Conservation (phyloP, 768 basidiomycete genomes). For the Lactifluus subvellereus region DNA sequence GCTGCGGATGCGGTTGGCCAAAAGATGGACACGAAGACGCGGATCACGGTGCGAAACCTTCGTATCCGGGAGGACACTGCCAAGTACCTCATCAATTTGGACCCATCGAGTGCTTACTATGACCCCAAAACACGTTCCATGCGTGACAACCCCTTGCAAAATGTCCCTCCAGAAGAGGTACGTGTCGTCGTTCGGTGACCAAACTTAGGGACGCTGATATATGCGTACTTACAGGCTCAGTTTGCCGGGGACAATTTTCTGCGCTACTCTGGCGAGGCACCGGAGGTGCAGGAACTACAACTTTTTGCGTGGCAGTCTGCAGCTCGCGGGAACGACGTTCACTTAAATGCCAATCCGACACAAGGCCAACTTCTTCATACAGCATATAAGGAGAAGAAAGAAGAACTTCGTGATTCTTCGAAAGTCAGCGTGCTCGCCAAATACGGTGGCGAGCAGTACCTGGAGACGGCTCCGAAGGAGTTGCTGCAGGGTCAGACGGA, state of each 20-base stretch:
- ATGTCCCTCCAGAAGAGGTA: slow-evolving; percentile 83
- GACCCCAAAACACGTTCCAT: slow-evolving; percentile 99
- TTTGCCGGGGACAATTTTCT: slow-evolving; percentile 98
- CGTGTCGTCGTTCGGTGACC: slow-evolving; percentile 29
- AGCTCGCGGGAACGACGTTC: slow-evolving; percentile 88
- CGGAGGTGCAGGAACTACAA: slow-evolving; percentile 86
- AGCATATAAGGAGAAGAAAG: slow-evolving; percentile 90
- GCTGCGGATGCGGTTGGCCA: slow-evolving; percentile 97
- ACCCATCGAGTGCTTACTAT: slow-evolving; percentile 94
- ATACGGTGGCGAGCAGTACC: slow-evolving; percentile 92
- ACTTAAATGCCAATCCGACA: slow-evolving; percentile 94
- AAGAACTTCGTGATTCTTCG: slow-evolving; percentile 78
- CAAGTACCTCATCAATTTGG: slow-evolving; percentile 95
- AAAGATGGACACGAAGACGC: slow-evolving; percentile 95
- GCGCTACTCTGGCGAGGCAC: slow-evolving; percentile 87
- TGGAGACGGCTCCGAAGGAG: slow-evolving; percentile 86
- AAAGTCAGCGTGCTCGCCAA: slow-evolving; percentile 86
- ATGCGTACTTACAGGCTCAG: slow-evolving; percentile 49
- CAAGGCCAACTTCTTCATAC: slow-evolving; percentile 89
- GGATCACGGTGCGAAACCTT: slow-evolving; percentile 95
- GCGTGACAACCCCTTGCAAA: slow-evolving; percentile 88
- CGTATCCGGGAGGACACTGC: slow-evolving; percentile 99
- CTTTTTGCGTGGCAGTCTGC: slow-evolving; percentile 97
- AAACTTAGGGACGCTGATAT: slow-evolving; percentile 1
- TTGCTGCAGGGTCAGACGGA: slow-evolving; percentile 94